Evolutionary conservation across 129 eudicot species (phyloP).

Genomic region (Helichrysum umbraculigerum): DNA sequence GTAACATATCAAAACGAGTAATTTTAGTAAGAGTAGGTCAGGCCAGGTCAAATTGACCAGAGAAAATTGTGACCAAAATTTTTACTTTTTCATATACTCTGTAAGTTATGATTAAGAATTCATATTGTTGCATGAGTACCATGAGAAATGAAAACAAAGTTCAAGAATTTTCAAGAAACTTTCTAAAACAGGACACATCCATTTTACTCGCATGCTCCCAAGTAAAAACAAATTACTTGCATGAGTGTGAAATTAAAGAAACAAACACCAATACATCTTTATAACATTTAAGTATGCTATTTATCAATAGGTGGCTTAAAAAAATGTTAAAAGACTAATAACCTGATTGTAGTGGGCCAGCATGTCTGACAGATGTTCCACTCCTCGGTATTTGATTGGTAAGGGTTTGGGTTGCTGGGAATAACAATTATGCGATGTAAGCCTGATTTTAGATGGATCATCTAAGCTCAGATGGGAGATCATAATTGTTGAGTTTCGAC

Average conservation of each 20-base stretch:
- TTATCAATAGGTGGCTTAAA: constrained; percentile 10
- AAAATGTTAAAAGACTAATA: constrained; percentile 3
- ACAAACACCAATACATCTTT: not conserved
- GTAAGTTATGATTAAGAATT: not conserved
- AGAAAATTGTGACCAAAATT: too few species aligned
- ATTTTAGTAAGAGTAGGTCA: not conserved
- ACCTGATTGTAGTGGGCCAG: constrained; percentile 90
- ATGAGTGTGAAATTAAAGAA: not conserved
- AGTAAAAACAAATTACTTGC: not conserved
- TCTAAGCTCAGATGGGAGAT: constrained; percentile 53
- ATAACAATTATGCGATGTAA: constrained; percentile 86
- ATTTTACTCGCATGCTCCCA: not conserved
- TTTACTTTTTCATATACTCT: too few species aligned
- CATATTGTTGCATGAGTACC: not conserved
- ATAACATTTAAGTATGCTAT: not conserved
- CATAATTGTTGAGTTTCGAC: constrained; percentile 77
- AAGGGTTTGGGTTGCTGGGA: constrained; percentile 92
- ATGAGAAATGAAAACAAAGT: not conserved
- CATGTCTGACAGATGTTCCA: constrained; percentile 73
- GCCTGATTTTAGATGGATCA: constrained; percentile 82
- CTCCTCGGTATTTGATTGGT: constrained; percentile 68
- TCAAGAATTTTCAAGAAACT: not conserved
- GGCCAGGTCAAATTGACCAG: not conserved
- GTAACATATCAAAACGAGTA: not conserved
- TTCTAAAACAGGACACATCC: not conserved